Evolutionary conservation across 768 basidiomycete genomes (phyloP).

Genomic region (Pleurotus eryngii): DNA sequence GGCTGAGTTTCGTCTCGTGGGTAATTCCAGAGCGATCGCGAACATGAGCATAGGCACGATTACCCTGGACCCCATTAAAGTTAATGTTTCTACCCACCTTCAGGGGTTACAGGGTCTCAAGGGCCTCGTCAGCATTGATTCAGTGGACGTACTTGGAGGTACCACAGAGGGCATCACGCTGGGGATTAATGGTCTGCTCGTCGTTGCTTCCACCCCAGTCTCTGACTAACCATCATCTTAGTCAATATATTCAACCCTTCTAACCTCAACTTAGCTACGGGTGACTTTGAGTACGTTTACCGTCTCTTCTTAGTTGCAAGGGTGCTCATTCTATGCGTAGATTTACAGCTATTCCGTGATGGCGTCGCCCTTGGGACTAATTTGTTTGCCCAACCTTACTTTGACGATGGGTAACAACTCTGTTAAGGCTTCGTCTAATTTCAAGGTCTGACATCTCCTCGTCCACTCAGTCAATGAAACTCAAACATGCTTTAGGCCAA

Average conservation of each 20-base stretch:
- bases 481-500: constrained; percentile 46
- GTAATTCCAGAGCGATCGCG: constrained; percentile 57
- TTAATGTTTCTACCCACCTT: constrained; percentile 63
- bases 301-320: background rate
- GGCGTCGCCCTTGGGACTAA: constrained; percentile 56
- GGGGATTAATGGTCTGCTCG: constrained; percentile 47
- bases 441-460: constrained; percentile 33
- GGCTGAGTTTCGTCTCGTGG: constrained; percentile 56
- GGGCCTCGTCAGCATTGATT: constrained; percentile 49
- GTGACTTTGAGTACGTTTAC: constrained; percentile 53
- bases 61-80: constrained; percentile 67
- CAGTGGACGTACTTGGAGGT: constrained; percentile 67
- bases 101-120: constrained; percentile 61
- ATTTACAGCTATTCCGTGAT: constrained; percentile 52
- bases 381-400: constrained; percentile 54
- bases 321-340: constrained; percentile 24
- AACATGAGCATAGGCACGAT: constrained; percentile 62
- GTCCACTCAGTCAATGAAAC: background rate
- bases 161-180: constrained; percentile 55
- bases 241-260: constrained; percentile 69
- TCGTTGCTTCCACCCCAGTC: too few species aligned
- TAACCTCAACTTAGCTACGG: constrained; percentile 56
- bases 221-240: constrained; percentile 15
- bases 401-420: constrained; percentile 61
- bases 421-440: constrained; percentile 44